Evolutionary conservation across 2,329 filamentous ascomycete species (phyloP).

Genomic region (Fonsecaea monophora): DNA sequence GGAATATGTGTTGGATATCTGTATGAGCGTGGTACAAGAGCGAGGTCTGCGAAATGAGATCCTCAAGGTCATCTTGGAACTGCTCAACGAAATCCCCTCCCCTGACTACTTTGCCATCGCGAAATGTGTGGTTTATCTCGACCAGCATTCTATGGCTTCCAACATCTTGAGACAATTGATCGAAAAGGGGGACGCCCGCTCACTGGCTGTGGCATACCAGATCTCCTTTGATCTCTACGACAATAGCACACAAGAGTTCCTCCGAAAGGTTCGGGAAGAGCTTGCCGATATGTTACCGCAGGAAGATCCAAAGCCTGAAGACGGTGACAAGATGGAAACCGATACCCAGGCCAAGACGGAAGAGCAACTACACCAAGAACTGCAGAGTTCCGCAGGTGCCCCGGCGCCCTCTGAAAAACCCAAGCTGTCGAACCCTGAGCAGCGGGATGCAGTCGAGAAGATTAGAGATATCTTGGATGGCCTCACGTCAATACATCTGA

Average conservation of each 20-base stretch:
- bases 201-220: conserved; percentile 88
- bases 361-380: conserved; percentile 64
- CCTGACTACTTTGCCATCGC: conserved; percentile 98
- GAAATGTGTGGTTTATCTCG: conserved; percentile 94
- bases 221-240: conserved; percentile 98
- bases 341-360: conserved; percentile 54
- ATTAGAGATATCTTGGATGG: conserved; percentile 75
- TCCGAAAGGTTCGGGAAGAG: conserved; percentile 84
- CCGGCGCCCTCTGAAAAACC: conserved; percentile 59
- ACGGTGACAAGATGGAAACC: conserved; percentile 52
- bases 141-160: conserved; percentile 89
- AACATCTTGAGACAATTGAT: conserved; percentile 83
- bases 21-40: conserved; percentile 98
- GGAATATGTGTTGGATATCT: conserved; percentile 94
- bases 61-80: conserved; percentile 85
- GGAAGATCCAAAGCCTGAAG: conserved; percentile 54
- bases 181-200: conserved; percentile 76
- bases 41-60: conserved; percentile 83
- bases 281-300: conserved; percentile 66
- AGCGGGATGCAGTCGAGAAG: conserved; percentile 62
- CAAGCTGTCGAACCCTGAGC: conserved; percentile 54
- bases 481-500: conserved; percentile 90
- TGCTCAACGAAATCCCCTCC: conserved; percentile 89
- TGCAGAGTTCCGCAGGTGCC: conserved; percentile 50
- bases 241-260: conserved; percentile 96